These are phyloP conservation scores for Syncephalis plumigaleata DNA, from an alignment of 371 early-diverging fungal species.

Conservation along the genomic window DNA sequence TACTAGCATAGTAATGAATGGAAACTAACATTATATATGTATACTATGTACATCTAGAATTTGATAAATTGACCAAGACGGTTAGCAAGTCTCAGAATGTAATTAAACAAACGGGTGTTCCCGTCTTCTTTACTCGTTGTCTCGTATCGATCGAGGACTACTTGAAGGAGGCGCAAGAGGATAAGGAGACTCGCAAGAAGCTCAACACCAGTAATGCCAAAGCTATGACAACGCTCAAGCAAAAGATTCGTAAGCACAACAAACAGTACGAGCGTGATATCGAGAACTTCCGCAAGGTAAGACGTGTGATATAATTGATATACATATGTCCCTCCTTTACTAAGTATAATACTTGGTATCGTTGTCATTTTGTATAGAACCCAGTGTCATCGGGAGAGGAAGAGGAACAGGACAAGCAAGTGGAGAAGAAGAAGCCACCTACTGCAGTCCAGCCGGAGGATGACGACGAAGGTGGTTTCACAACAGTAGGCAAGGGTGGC, in stretches of 20 bases:
- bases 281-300: conserved; percentile 45
- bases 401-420: conserved; percentile 23
- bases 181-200: conserved; percentile 35
- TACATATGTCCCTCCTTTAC: not conserved
- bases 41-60: conserved; percentile 47
- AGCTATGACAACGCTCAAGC: conserved; percentile 79
- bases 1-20: too few species aligned
- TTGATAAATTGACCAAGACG: conserved; percentile 67
- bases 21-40: too few species aligned
- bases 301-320: conserved; percentile 3
- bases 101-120: conserved; percentile 38
- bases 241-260: conserved; percentile 75
- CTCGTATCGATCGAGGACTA: conserved; percentile 62
- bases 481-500: conserved; percentile 70
- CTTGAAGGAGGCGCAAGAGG: conserved; percentile 32
- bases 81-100: conserved; percentile 52
- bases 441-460: conserved; percentile 4
- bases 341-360: not conserved
- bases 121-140: conserved; percentile 61
- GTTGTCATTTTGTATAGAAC: conserved; percentile 1
- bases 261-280: conserved; percentile 58
- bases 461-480: conserved; percentile 52
- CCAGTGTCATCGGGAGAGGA: conserved; percentile 2
- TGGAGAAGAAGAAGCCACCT: conserved; percentile 23
- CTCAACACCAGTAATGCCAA: conserved; percentile 65